These are phyloP conservation scores for Hanseniaspora vineae DNA, from an alignment of 805 yeast species.

Conservation along the genomic window DNA sequence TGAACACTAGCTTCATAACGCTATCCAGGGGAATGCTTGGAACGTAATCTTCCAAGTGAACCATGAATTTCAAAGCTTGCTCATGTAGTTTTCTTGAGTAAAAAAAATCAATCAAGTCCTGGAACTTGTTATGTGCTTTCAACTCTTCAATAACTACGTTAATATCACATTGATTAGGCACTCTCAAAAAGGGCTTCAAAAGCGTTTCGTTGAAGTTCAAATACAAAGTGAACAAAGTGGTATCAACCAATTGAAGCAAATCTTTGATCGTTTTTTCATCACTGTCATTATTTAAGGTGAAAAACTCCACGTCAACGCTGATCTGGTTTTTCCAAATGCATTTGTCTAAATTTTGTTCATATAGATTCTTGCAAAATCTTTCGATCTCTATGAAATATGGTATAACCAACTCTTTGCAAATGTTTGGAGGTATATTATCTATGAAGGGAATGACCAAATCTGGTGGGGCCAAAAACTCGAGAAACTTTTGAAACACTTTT, in stretches of 20 bases:
- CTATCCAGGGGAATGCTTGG: slow-evolving; percentile 9
- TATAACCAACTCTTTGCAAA: slow-evolving; percentile 21
- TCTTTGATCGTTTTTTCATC: slow-evolving; percentile 26
- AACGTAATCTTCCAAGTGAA: slow-evolving; percentile 18
- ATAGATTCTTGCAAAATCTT: slow-evolving; percentile 26
- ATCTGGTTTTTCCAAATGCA: slow-evolving; percentile 16
- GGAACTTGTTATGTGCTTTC: slow-evolving; percentile 33
- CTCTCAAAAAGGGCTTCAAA: slow-evolving; percentile 71
- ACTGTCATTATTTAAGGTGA: slow-evolving; percentile 20
- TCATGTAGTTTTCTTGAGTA: slow-evolving; percentile 47
- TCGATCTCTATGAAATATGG: slow-evolving; percentile 38
- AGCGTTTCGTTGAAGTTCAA: slow-evolving; percentile 53
- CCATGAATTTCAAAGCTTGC: slow-evolving; percentile 53
- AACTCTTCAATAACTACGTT: slow-evolving; percentile 45
- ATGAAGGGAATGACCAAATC: slow-evolving; percentile 28
- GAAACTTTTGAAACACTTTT: slow-evolving; percentile 26
- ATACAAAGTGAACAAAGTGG: slow-evolving; percentile 67
- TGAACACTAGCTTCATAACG: slow-evolving; percentile 23
- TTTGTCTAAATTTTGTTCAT: slow-evolving; percentile 5
- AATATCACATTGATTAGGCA: slow-evolving; percentile 62
- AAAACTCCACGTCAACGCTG: slow-evolving; percentile 15
- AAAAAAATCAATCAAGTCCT: slow-evolving; percentile 70
- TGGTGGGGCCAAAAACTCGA: slow-evolving; percentile 49
- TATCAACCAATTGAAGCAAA: slow-evolving; percentile 45
- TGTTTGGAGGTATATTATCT: slow-evolving; percentile 7